phyloP scores from a whole-genome alignment of 257 asterid genomes.

The Linaria vulgaris region DNA sequence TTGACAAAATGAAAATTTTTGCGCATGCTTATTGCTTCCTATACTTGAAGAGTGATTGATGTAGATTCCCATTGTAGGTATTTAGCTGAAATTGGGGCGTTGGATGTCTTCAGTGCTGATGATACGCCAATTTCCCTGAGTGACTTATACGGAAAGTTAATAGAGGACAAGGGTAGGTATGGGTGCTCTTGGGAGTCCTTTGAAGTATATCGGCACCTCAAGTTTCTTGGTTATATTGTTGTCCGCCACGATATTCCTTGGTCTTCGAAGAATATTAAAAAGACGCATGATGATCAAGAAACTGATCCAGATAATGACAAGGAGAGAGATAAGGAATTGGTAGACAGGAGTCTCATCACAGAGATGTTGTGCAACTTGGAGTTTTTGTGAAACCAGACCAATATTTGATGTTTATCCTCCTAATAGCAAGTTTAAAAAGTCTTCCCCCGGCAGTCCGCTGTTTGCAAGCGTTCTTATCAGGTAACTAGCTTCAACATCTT shows the following conservation, averaged over 20 bases:
- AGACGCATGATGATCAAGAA: constrained; percentile 19
- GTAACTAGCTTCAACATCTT: constrained; percentile 36
- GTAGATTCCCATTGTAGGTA: constrained; percentile 36
- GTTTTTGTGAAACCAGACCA: constrained; percentile 50
- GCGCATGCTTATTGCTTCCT: not conserved
- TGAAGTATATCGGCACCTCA: constrained; percentile 71
- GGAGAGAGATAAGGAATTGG: constrained; percentile 24
- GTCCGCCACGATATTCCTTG: constrained; percentile 68
- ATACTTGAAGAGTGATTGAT: constrained; percentile 27
- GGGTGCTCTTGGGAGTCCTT: constrained; percentile 73
- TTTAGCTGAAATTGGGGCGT: constrained; percentile 78
- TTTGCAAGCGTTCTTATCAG: constrained; percentile 61
- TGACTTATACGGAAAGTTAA: constrained; percentile 49
- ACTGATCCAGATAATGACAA: constrained; percentile 18
- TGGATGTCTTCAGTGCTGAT: constrained; percentile 40
- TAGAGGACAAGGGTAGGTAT: constrained; percentile 40
- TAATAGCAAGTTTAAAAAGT: constrained; percentile 78
- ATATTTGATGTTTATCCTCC: constrained; percentile 71
- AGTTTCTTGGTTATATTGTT: constrained; percentile 80
- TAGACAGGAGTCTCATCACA: constrained; percentile 25
- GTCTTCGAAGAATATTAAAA: constrained; percentile 46
- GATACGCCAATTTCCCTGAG: constrained; percentile 40
- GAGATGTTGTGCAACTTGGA: constrained; percentile 44
- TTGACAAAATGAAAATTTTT: not conserved
- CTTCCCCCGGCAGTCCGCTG: constrained; percentile 67